These are phyloP conservation scores for Globisporangium yorkense DNA, from an alignment of 352 stramenopile genomes.

Conservation along the genomic window DNA sequence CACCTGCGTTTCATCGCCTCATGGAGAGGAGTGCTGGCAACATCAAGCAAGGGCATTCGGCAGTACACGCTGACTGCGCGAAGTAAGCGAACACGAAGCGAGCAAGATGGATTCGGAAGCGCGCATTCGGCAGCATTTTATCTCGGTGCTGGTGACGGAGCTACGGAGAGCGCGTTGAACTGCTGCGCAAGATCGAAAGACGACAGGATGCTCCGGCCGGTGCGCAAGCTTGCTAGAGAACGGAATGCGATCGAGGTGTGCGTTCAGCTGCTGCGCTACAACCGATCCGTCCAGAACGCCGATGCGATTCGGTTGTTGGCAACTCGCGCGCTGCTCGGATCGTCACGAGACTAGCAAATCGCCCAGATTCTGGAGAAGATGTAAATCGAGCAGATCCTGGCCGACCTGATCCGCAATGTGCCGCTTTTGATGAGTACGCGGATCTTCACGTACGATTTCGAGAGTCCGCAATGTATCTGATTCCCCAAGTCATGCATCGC, in stretches of 20 bases:
- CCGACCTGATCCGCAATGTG: slow-evolving; percentile 82
- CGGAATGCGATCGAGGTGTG: slow-evolving; percentile 87
- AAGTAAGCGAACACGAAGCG: slow-evolving; percentile 54
- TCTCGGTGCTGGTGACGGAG: not conserved
- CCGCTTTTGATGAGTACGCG: slow-evolving; percentile 82
- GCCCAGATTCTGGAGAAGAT: slow-evolving; percentile 90
- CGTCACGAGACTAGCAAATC: slow-evolving; percentile 85
- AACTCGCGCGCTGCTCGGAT: slow-evolving; percentile 70
- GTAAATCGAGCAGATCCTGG: slow-evolving; percentile 80
- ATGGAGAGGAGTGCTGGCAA: slow-evolving; percentile 78
- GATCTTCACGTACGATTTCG: slow-evolving; percentile 85
- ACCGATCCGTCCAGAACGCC: slow-evolving; percentile 80
- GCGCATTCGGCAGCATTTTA: not conserved
- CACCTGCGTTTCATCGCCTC: slow-evolving; percentile 76
- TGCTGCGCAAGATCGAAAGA: slow-evolving; percentile 61
- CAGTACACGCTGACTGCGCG: slow-evolving; percentile 71
- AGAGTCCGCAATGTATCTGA: slow-evolving; percentile 82
- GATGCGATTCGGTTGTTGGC: slow-evolving; percentile 81
- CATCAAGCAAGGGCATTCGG: slow-evolving; percentile 79
- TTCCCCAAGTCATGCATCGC: slow-evolving; percentile 81
- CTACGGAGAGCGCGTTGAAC: slow-evolving; percentile 17
- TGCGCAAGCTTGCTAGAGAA: slow-evolving; percentile 68
- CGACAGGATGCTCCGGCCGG: slow-evolving; percentile 58
- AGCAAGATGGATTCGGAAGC: slow-evolving; percentile 4
- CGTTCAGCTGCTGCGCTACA: slow-evolving; percentile 82